These are phyloP conservation scores for Umbelopsis sp. DNA, from an alignment of 192 early-diverging fungal genomes.

Conservation along the genomic window DNA sequence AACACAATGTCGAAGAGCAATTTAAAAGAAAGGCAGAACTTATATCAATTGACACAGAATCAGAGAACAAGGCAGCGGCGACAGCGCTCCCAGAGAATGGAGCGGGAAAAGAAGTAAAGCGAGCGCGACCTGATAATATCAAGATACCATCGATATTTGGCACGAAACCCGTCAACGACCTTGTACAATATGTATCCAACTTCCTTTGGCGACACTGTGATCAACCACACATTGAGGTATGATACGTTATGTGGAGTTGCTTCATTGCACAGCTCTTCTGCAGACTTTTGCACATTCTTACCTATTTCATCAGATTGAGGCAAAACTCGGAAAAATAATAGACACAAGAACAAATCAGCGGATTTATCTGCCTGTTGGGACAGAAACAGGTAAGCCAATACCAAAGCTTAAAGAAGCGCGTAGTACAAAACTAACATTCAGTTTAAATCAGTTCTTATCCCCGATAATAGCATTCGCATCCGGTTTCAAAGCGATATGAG, in stretches of 20 bases:
- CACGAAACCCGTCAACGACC: slow-evolving; percentile 60
- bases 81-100: background rate
- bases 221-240: slow-evolving; percentile 57
- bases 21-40: background rate
- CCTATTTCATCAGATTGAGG: slow-evolving; percentile 73
- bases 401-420: background rate
- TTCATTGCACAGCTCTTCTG: slow-evolving; percentile 35
- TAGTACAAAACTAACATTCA: slow-evolving; percentile 13
- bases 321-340: slow-evolving; percentile 84
- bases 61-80: background rate
- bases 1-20: no score
- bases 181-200: slow-evolving; percentile 62
- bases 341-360: slow-evolving; percentile 66
- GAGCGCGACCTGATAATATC: background rate
- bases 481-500: slow-evolving; percentile 90
- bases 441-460: slow-evolving; percentile 31
- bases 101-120: background rate
- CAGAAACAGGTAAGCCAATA: slow-evolving; percentile 58
- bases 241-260: background rate
- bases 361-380: slow-evolving; percentile 62
- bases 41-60: slow-evolving; percentile 15
- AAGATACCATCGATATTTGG: slow-evolving; percentile 60
- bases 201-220: slow-evolving; percentile 63
- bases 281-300: background rate
- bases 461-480: slow-evolving; percentile 33